Evolutionary conservation across 2,329 filamentous ascomycete genomes (phyloP), one percentile per base, ranked within the genome.

Genomic region (Alternaria atra): DNA sequence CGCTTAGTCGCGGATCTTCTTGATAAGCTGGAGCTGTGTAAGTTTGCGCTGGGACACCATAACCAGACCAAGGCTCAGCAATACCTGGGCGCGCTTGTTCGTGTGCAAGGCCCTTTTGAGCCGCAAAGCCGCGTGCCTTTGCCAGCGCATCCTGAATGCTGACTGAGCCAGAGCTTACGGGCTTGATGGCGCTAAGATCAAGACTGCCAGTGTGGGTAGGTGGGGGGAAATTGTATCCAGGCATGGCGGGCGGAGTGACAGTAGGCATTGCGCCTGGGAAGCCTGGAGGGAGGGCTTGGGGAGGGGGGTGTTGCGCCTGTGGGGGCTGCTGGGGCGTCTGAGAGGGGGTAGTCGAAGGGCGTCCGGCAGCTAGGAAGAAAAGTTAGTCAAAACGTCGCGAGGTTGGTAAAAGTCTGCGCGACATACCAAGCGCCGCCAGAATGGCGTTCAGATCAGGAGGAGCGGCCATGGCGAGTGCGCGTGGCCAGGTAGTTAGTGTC

Each of bases 131-230:
- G 76, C 91, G 91, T 47, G 92, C 93, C 77, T 93, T 92, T 39
- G 93, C 91, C 70, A 97, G 90, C 50, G 92, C 91, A 77, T 96
- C 92, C 60, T 90, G 87, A 66, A 97, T 90, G 78, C 90, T 94
- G 70, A 96, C 90, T 20, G 90, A 92, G 60, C 93, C 93, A 30
- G 91, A 91, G 75, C 86, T 92, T 56, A 90, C 86, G 5, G 93
- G 92, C 72, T 91, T 91, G 74, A 95, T 92, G 56, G 87, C 85
- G 79, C 90, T 94, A 53, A 97, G 80, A 74, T 97, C 92, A 64
- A 96, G 84, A 69, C 87, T 93, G 52, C 92, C 92, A 60, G 90
- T 91, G 57, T 85, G 86, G 6, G 90, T 87, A 2, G 91, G 91
- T 68, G 89, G 89, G 3, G 91, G 90, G 30, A 90, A 81, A 30